These are phyloP conservation scores for Phytophthora macrochlamydospora DNA, from an alignment of 352 stramenopile species.

Conservation along the genomic window DNA sequence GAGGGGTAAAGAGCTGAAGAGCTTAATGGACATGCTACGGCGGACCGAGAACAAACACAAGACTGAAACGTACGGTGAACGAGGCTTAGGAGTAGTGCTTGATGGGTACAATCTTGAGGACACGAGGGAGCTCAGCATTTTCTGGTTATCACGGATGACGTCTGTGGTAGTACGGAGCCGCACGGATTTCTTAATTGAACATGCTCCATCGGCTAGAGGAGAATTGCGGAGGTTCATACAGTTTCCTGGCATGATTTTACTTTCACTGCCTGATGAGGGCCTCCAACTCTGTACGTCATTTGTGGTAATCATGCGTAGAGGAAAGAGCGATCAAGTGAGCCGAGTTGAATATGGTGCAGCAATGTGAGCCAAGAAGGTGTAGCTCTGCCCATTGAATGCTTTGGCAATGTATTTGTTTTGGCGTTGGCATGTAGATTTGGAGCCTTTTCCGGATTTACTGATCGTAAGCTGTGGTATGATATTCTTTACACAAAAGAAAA, in stretches of 20 bases:
- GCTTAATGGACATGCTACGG: not conserved
- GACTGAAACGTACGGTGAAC: not conserved
- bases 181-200: not conserved
- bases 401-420: not conserved
- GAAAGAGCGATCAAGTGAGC: not conserved
- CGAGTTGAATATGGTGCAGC: not conserved
- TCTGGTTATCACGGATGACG: not conserved
- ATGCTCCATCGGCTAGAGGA: not conserved
- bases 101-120: not conserved
- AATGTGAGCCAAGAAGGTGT: not conserved
- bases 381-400: not conserved
- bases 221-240: not conserved
- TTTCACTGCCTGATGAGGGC: not conserved
- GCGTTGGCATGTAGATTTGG: not conserved
- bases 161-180: not conserved
- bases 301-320: not conserved
- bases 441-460: not conserved
- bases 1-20: not conserved
- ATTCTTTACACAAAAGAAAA: not conserved
- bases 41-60: not conserved
- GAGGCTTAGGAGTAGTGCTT: not conserved
- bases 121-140: not conserved
- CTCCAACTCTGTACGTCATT: not conserved
- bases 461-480: not conserved
- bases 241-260: not conserved